A percentile compares a stretch with the other conserved stretches of the same genome.
Evolutionary conservation across 2,329 filamentous ascomycete genomes (phyloP).

Genomic region (Paracoccidioides lutzii): DNA sequence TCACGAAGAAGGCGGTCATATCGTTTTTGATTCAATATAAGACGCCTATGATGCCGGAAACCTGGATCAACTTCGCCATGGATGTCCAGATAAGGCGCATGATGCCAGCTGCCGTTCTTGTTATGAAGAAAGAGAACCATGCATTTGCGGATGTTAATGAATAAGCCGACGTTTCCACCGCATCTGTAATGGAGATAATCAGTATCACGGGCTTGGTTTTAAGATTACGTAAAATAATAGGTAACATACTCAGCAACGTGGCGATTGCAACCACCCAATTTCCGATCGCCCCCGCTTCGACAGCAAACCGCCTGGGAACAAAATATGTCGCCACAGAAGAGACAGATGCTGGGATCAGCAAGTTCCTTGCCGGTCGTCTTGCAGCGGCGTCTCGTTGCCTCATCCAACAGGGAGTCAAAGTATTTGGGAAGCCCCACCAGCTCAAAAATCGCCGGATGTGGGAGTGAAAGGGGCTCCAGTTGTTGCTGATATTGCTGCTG

Average conservation of each 20-base stretch:
- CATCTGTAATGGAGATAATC: slow-evolving; percentile 44
- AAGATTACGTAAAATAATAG: not conserved
- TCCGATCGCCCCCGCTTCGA: slow-evolving; percentile 43
- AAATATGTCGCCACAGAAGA: slow-evolving; percentile 94
- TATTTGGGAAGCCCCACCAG: slow-evolving; percentile 83
- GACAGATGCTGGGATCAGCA: slow-evolving; percentile 77
- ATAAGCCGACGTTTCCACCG: slow-evolving; percentile 79
- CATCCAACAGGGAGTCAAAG: slow-evolving; percentile 84
- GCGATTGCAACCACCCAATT: slow-evolving; percentile 75
- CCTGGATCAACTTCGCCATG: slow-evolving; percentile 95
- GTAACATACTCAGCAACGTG: slow-evolving; percentile 65
- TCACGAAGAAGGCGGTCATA: slow-evolving; percentile 81
- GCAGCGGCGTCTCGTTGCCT: slow-evolving; percentile 70
- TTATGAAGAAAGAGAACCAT: slow-evolving; percentile 78
- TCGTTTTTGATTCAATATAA: slow-evolving; percentile 85
- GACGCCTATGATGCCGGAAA: slow-evolving; percentile 69
- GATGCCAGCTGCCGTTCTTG: slow-evolving; percentile 66
- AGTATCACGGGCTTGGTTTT: not conserved
- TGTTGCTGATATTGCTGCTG: slow-evolving; percentile 4
- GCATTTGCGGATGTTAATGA: slow-evolving; percentile 95
- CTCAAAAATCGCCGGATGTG: slow-evolving; percentile 87
- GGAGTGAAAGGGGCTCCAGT: slow-evolving; percentile 37
- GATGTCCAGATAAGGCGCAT: slow-evolving; percentile 86
- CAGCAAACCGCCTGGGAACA: slow-evolving; percentile 93
- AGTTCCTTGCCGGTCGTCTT: slow-evolving; percentile 85